phyloP scores from a whole-genome alignment of 108 stramenopile species.

The Nitzschia sp. region DNA sequence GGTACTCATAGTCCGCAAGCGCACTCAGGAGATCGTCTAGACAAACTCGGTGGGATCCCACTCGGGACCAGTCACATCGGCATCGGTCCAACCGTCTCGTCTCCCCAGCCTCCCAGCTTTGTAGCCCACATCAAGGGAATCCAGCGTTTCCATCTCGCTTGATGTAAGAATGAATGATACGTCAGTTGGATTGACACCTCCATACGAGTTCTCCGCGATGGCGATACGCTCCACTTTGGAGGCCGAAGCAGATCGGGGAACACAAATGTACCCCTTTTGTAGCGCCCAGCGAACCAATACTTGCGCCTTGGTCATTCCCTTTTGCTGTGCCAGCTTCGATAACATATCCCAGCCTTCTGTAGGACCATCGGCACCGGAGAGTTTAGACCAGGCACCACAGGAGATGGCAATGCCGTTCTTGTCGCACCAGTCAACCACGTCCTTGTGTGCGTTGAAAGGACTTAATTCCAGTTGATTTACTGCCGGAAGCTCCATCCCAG shows the following conservation, averaged over 20 bases:
- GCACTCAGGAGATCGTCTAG: too few species aligned
- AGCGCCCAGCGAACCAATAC: slow-evolving; percentile 74
- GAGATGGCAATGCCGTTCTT: slow-evolving; percentile 43
- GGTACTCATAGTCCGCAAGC: too few species aligned
- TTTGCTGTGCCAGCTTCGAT: slow-evolving; percentile 47
- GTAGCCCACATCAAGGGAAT: slow-evolving; percentile 55
- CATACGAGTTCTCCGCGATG: slow-evolving; percentile 76
- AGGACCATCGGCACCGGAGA: slow-evolving; percentile 59
- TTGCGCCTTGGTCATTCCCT: slow-evolving; percentile 81
- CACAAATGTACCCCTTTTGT: slow-evolving; percentile 73
- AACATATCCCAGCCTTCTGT: slow-evolving; percentile 59
- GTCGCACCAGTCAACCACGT: slow-evolving; percentile 54
- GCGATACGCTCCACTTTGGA: slow-evolving; percentile 73
- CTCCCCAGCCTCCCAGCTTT: slow-evolving; percentile 69
- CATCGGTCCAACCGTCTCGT: slow-evolving; percentile 75
- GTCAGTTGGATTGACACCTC: slow-evolving; percentile 43
- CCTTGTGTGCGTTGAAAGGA: slow-evolving; percentile 73
- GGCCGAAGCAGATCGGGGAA: slow-evolving; percentile 59
- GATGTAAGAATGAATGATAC: slow-evolving; percentile 36
- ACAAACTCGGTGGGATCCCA: slow-evolving; percentile 75
- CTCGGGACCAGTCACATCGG: slow-evolving; percentile 52
- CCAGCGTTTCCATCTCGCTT: slow-evolving; percentile 63
- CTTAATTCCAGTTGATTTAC: slow-evolving; percentile 75
- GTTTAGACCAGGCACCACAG: slow-evolving; percentile 75
- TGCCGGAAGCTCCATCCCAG: slow-evolving; percentile 47